These are phyloP conservation scores for Fusarium clavum DNA, from an alignment of 2,329 filamentous ascomycete genomes.

Conservation along the genomic window DNA sequence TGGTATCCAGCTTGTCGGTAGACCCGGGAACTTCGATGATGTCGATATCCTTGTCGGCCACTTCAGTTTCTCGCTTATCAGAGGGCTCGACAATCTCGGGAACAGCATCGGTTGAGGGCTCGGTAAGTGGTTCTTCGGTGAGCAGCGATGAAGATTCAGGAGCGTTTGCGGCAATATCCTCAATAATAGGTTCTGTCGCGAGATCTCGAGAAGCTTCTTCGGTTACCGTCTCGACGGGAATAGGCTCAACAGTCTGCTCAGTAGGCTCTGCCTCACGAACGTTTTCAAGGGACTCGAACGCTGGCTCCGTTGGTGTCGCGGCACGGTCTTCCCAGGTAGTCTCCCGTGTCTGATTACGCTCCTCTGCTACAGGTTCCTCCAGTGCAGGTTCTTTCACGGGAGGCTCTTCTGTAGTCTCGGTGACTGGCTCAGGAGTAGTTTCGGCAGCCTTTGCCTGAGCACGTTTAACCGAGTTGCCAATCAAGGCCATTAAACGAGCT, in stretches of 20 bases:
- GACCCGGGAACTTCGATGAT: background rate
- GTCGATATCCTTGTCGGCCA: background rate
- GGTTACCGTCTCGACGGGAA: background rate
- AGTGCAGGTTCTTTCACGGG: background rate
- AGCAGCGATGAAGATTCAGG: constrained; percentile 1
- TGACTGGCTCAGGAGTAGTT: background rate
- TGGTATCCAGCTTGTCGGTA: background rate
- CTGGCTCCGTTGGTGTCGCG: constrained; percentile 9
- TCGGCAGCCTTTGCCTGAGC: background rate
- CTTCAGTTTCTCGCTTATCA: constrained; percentile 1
- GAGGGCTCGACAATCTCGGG: constrained; percentile 15
- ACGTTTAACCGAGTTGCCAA: constrained; percentile 1
- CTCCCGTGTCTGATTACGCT: background rate
- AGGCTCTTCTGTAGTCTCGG: background rate
- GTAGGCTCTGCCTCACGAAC: background rate
- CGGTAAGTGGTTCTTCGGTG: background rate
- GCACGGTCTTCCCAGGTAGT: background rate
- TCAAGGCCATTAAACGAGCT: background rate
- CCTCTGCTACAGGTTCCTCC: background rate
- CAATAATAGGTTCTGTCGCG: background rate
- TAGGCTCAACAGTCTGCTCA: background rate
- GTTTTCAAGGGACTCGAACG: background rate
- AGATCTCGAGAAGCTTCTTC: constrained; percentile 2
- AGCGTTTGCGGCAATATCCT: constrained; percentile 2
- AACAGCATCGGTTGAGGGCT: background rate